Base-by-base conservation (phyloP, 2,329 filamentous ascomycete species). In the Neopestalotiopsis rosae region DNA sequence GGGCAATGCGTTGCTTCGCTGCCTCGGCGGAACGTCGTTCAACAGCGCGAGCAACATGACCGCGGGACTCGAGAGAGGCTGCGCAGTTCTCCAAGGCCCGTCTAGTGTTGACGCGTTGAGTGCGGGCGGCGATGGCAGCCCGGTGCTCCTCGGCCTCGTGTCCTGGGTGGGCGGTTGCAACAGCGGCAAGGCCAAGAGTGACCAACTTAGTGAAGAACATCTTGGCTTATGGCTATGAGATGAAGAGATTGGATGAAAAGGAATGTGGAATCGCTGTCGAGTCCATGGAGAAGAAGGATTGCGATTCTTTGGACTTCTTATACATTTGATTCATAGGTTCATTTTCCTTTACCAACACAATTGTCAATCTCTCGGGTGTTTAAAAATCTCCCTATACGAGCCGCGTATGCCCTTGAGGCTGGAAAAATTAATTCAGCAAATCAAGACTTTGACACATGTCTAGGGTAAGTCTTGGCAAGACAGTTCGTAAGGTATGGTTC, bases 141-240 rank as follows among this genome's bases (percentile, higher is more conserved):
- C 32, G 28, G 52, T 49, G 42, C 64, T 66, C 64, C 34, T 65
- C 62, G 10, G 38, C 62, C 34, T 65, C 62, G 24, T 65, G 62
- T 12, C 64, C 64, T 2, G 64, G 64, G 42, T 66, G 64, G 20
- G 64, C 49, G 13, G 32, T 28, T 13, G 64, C 45, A 17, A 66
- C 13, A 9, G 64, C 17, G 28, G 64, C 64, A 20, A 66, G 64
- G 14, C 28, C 45, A 4, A 66, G 64, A 40, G 34, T 40, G 13
- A 34, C 42, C 24, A 34, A 45, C 61, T 63, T 63, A 13, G n/a
- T n/a, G 61, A 63, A 63, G 61, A 38, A 34, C 61, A 63, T 63
- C 34, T 63, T 42, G 10, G n/a, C 14, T 20, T 42, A 38, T 13
- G 30, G 10, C 13, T 59, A 30, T 30, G 13, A 30, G 28, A 52